Evolutionary conservation across 768 basidiomycete genomes (phyloP).

Genomic region (Naganishia vishniacii): DNA sequence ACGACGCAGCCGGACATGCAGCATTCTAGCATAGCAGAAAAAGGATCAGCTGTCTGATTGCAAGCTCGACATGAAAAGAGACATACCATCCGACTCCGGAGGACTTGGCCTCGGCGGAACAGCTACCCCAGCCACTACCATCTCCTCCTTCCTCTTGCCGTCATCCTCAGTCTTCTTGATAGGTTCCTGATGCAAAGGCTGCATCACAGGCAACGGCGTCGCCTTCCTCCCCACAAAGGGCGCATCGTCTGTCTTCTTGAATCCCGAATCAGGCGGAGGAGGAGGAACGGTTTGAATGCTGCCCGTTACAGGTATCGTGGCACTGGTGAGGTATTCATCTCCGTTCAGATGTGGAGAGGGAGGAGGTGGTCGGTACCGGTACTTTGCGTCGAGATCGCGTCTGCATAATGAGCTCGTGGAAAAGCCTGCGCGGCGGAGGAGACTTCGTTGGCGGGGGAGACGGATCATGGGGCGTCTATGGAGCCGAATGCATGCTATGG

Average conservation of each 20-base stretch:
- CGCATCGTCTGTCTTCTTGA: neutral
- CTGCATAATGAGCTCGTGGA: no score
- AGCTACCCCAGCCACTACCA: conserved; percentile 29
- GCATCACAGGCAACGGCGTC: conserved; percentile 36
- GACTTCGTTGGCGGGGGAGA: no score
- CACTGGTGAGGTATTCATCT: conserved; percentile 26
- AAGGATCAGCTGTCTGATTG: neutral
- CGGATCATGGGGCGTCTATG: no score
- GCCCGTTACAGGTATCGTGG: conserved; percentile 33
- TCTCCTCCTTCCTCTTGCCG: conserved; percentile 15
- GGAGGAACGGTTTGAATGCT: conserved; percentile 42
- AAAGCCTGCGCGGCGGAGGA: no score
- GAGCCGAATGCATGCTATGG: no score
- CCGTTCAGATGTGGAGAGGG: neutral
- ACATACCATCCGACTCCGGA: conserved; percentile 47
- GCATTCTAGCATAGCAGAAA: conserved; percentile 58
- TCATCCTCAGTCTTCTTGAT: neutral
- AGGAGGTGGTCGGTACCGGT: conserved; percentile 6
- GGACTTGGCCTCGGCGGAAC: conserved; percentile 42
- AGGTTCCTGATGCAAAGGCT: conserved; percentile 15
- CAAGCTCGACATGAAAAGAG: neutral
- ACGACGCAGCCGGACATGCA: conserved; percentile 87
- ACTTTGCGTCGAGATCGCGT: neutral
- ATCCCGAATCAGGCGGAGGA: conserved; percentile 2
- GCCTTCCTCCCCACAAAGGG: conserved; percentile 22